Evolutionary conservation across 1,284 basidiomycete genomes (phyloP), one percentile per base, ranked within the genome.

Genomic region (Boletus semigastroideus): DNA sequence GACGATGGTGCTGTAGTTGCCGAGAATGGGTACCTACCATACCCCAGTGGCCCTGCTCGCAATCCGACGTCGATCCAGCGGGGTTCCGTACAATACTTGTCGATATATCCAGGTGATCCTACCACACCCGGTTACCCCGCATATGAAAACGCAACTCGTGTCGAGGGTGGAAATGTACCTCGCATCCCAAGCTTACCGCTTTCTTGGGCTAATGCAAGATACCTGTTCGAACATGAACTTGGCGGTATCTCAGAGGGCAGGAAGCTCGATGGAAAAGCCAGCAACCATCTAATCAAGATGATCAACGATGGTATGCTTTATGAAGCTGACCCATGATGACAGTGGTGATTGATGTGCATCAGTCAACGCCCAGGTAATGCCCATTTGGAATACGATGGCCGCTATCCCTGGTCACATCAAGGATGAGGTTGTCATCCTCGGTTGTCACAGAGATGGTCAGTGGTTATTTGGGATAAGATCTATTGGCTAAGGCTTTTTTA

Each of bases 351-450:
- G 31, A 46, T 53, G 13, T 40, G 55, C 53, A 50, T 54, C 33
- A 78, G 87, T 94, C 44, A 80, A 92, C 56, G 83, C 78, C n/a
- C 83, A 84, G 60, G 79, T 94, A 20, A 92, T 78, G n/a, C 87
- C 87, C 3, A 87, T 90, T 48, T 87, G 87, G 88, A 94, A 98
- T 72, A 82, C 86, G 0, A 92, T 96, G 83, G 92, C 86, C 4
- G 80, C 87, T 36, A 92, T 98, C 55, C 95, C 94, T 8, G 95
- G 96, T 1, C 83, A 88, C 59, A 84, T 97, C 63, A 80, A 80
- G 57, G 86, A 94, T 62, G 92, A 97, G 65, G 86, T 95, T 1
- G 82, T 96, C 20, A 66, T 97, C 22, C 68, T 97, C 52, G 95
- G 94, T 10, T 89, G 87, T 62, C 93, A 96, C 68, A 82, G 92